A percentile compares a stretch with the other conserved stretches of the same genome.
Evolutionary conservation across 306 rosid genomes (phyloP).

Genomic region (Pterocarpus macrocarpus): DNA sequence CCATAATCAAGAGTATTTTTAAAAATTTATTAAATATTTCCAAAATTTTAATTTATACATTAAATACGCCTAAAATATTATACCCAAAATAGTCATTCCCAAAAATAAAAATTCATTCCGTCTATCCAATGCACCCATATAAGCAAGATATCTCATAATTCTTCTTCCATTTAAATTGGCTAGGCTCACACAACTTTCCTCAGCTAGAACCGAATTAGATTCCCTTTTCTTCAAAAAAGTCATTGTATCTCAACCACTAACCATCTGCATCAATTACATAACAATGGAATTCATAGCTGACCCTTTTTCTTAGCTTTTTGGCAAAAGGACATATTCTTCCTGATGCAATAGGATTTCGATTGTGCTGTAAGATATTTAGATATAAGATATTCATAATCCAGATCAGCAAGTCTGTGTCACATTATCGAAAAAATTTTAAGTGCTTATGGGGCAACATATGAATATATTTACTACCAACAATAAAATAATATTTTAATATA

Average conservation of each 20-base stretch:
- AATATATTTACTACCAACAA: too few relatives aligned
- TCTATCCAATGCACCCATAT: too few relatives aligned
- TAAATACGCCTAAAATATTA: too few relatives aligned
- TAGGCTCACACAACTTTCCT: conserved; percentile 1
- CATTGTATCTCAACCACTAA: conserved; percentile 41
- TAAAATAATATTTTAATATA: too few relatives aligned
- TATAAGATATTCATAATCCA: conserved; percentile 22
- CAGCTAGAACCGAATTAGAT: conserved; percentile 43
- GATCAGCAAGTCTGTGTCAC: conserved; percentile 17
- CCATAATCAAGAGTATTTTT: too few relatives aligned
- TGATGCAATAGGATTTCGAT: conserved; percentile 23
- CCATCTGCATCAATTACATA: conserved; percentile 21
- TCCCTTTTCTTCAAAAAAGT: conserved; percentile 40
- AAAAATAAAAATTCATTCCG: too few relatives aligned
- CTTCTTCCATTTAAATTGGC: not conserved
- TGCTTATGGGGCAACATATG: too few relatives aligned
- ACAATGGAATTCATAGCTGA: conserved; percentile 28
- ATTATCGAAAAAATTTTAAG: not conserved
- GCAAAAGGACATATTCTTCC: conserved; percentile 42
- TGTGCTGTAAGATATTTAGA: not conserved
- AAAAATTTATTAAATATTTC: too few relatives aligned
- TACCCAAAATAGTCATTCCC: too few relatives aligned
- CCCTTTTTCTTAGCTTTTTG: conserved; percentile 28
- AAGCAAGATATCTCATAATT: not conserved
- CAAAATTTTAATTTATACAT: too few relatives aligned